Conservation (phyloP, 2,329 filamentous ascomycete genomes). For the Colletotrichum sojae region DNA sequence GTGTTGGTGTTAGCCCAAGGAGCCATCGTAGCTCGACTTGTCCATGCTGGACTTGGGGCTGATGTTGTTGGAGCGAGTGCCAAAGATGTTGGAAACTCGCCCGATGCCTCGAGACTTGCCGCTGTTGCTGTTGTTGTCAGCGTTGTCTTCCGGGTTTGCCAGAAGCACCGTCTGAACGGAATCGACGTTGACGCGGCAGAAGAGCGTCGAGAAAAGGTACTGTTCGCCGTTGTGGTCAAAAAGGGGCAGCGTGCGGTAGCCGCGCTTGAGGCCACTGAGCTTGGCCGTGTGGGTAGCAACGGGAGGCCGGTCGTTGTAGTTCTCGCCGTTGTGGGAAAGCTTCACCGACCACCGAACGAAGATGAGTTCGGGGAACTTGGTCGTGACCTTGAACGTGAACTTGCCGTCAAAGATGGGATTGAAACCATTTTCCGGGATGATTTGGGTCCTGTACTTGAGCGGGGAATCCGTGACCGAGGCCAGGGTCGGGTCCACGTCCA, state of each 20-base stretch:
- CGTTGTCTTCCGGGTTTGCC: slow-evolving; percentile 58
- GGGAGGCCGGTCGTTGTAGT: slow-evolving; percentile 73
- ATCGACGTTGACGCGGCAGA: slow-evolving; percentile 85
- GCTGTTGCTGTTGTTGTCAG: slow-evolving; percentile 49
- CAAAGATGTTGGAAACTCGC: slow-evolving; percentile 66
- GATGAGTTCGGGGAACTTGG: slow-evolving; percentile 93
- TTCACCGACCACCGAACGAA: slow-evolving; percentile 95
- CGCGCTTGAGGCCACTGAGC: slow-evolving; percentile 88
- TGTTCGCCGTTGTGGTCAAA: slow-evolving; percentile 91
- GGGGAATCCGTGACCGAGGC: slow-evolving; percentile 67
- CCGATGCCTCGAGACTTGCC: slow-evolving; percentile 71
- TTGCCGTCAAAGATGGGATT: slow-evolving; percentile 89
- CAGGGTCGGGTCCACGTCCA: slow-evolving; percentile 75
- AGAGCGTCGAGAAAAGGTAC: slow-evolving; percentile 94
- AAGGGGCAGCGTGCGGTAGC: slow-evolving; percentile 92
- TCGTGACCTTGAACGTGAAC: slow-evolving; percentile 86
- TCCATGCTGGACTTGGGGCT: slow-evolving; percentile 67
- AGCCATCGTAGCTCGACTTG: slow-evolving; percentile 61
- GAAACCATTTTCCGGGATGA: slow-evolving; percentile 91
- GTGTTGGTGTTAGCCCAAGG: slow-evolving; percentile 23
- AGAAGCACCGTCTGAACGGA: slow-evolving; percentile 71
- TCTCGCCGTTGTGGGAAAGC: slow-evolving; percentile 84
- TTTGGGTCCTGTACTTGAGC: slow-evolving; percentile 82
- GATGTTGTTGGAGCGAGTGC: slow-evolving; percentile 60
- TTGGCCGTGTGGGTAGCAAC: slow-evolving; percentile 95